Percentiles rank a stretch among this genome's conserved stretches.
Evolutionary conservation across 2,329 filamentous ascomycete species (phyloP).

Genomic region (Ceratocystis alfenasii): DNA sequence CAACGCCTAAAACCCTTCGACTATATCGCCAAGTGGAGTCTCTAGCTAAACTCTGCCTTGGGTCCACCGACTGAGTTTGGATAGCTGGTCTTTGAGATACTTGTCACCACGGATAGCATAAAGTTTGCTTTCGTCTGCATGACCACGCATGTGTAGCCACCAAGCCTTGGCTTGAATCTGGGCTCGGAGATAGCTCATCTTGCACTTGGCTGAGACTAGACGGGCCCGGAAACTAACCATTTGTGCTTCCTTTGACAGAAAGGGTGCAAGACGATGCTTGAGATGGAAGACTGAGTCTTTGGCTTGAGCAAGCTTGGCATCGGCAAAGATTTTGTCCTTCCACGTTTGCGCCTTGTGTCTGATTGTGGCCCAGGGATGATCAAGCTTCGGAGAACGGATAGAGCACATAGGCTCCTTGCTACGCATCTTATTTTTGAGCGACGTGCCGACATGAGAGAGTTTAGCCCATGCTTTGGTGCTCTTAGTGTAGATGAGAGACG

Average conservation of each 20-base stretch:
- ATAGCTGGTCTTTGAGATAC: conserved; percentile 12
- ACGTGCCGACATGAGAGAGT: background rate
- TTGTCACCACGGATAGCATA: conserved; percentile 9
- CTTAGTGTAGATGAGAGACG: background rate
- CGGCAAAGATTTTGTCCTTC: background rate
- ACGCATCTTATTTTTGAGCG: background rate
- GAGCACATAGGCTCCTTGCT: background rate
- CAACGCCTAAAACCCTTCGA: background rate
- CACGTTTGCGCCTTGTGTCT: background rate
- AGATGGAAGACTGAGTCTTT: background rate
- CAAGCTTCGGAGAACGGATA: background rate
- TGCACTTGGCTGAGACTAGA: conserved; percentile 1
- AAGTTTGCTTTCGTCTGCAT: conserved; percentile 11
- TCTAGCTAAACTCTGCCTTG: background rate
- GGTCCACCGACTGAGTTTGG: background rate
- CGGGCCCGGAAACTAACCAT: background rate
- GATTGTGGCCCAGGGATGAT: background rate
- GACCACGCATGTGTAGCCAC: conserved; percentile 8
- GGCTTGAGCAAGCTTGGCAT: background rate
- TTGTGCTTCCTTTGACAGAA: background rate
- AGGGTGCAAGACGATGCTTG: background rate
- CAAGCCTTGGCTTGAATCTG: conserved; percentile 11
- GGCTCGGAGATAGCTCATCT: conserved; percentile 4
- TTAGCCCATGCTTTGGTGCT: background rate
- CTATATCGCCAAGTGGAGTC: background rate